A percentile compares a stretch with the other conserved stretches of the same genome.
Conservation (phyloP, 495 filamentous ascomycete species). For the Aspergillus saccharolyticus region DNA sequence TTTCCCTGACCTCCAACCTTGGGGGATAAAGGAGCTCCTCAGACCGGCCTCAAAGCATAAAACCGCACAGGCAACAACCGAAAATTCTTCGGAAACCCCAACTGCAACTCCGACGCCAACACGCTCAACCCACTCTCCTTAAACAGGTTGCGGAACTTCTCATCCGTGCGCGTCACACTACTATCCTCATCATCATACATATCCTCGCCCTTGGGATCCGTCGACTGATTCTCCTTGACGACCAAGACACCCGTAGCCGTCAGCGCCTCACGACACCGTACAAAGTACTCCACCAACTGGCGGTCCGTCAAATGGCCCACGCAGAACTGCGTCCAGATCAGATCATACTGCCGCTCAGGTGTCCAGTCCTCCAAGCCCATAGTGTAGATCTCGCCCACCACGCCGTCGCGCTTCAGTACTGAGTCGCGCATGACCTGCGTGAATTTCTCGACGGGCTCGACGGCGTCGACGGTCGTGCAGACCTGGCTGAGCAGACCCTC, state of each 20-base stretch:
- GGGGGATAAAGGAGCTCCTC: background rate
- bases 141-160: slow-evolving; percentile 66
- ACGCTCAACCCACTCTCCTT: slow-evolving; percentile 61
- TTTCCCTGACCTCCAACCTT: background rate
- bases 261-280: slow-evolving; percentile 54
- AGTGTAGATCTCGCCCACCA: slow-evolving; percentile 62
- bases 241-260: slow-evolving; percentile 55
- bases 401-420: slow-evolving; percentile 27
- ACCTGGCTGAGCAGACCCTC: slow-evolving; percentile 50
- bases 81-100: slow-evolving; percentile 60
- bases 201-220: slow-evolving; percentile 50
- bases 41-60: slow-evolving; percentile 54
- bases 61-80: slow-evolving; percentile 64
- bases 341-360: slow-evolving; percentile 52
- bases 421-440: slow-evolving; percentile 29
- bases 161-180: slow-evolving; percentile 72
- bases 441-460: slow-evolving; percentile 56
- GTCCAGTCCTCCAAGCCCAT: slow-evolving; percentile 71
- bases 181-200: slow-evolving; percentile 74
- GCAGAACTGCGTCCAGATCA: slow-evolving; percentile 84
- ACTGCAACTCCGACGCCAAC: slow-evolving; percentile 69
- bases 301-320: slow-evolving; percentile 82
- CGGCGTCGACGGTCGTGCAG: slow-evolving; percentile 50
- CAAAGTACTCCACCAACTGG: slow-evolving; percentile 64
- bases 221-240: slow-evolving; percentile 83